Evolutionary conservation across 805 yeast genomes (phyloP).

Genomic region (Starmera dryadoides): DNA sequence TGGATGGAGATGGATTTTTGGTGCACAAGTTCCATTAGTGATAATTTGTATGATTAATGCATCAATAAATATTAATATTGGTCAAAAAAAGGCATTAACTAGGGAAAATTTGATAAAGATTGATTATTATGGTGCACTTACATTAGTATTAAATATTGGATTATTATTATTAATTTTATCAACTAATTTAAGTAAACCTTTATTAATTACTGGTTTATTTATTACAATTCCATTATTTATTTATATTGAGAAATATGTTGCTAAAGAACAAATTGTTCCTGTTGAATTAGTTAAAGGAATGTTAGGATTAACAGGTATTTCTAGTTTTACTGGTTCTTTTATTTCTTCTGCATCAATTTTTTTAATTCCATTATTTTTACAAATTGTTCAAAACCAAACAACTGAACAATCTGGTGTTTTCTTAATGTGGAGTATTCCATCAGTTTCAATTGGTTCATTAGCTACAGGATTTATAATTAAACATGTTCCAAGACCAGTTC

Average conservation of each 20-base stretch:
- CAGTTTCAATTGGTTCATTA: slow-evolving; percentile 14
- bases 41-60: slow-evolving; percentile 19
- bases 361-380: slow-evolving; percentile 16
- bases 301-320: slow-evolving; percentile 25
- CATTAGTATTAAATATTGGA: slow-evolving; percentile 23
- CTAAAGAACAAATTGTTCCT: slow-evolving; percentile 29
- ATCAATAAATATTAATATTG: slow-evolving; percentile 3
- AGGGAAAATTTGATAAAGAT: slow-evolving; percentile 23
- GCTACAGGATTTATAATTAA: slow-evolving; percentile 23
- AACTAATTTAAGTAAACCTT: slow-evolving; percentile 5
- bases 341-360: not conserved
- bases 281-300: slow-evolving; percentile 27
- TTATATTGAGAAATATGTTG: slow-evolving; percentile 27
- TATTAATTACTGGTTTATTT: slow-evolving; percentile 1
- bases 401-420: slow-evolving; percentile 28
- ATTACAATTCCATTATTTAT: slow-evolving; percentile 15
- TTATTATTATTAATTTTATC: slow-evolving; percentile 25
- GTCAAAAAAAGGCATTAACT: slow-evolving; percentile 10
- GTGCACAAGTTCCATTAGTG: slow-evolving; percentile 29
- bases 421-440: slow-evolving; percentile 27
- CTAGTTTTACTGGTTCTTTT: slow-evolving; percentile 1
- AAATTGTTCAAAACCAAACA: slow-evolving; percentile 28
- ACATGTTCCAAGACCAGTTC: slow-evolving; percentile 1
- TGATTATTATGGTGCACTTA: slow-evolving; percentile 31
- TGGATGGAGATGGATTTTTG: slow-evolving; percentile 37